Percentiles rank a stretch among this genome's conserved stretches.
Evolutionary conservation across 345 rosid genomes (phyloP).

Genomic region (Arabidopsis thaliana): DNA sequence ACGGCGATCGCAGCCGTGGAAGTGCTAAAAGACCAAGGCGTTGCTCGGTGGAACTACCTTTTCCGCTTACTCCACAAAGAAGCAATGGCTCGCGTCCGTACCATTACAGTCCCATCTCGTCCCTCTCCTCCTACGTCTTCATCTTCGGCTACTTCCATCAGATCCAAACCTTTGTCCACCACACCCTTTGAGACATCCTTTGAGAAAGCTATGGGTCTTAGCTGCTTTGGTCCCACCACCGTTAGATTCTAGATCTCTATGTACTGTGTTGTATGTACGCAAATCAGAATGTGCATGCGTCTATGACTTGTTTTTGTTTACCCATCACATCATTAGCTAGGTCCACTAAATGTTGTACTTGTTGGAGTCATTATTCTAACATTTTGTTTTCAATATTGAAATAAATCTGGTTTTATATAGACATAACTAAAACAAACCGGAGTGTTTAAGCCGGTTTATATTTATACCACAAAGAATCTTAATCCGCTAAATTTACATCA

Average conservation of each 20-base stretch:
- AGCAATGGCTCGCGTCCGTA: slow-evolving; percentile 48
- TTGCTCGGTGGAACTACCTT: slow-evolving; percentile 69
- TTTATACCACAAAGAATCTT: background rate
- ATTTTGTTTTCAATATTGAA: background rate
- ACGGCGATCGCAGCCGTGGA: slow-evolving; percentile 68
- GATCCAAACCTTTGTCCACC: slow-evolving; percentile 34
- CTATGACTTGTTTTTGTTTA: background rate
- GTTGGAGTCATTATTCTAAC: slow-evolving; percentile 16
- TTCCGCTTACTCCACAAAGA: slow-evolving; percentile 54
- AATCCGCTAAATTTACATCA: background rate
- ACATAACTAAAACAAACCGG: background rate
- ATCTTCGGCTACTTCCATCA: slow-evolving; percentile 29
- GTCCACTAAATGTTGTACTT: background rate
- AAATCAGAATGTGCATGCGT: slow-evolving; percentile 5
- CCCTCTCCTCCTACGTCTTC: slow-evolving; percentile 35
- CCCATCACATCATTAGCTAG: background rate
- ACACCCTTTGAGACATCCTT: slow-evolving; percentile 46
- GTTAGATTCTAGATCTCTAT: slow-evolving; percentile 42
- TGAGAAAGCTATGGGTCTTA: slow-evolving; percentile 50
- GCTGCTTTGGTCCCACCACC: slow-evolving; percentile 58
- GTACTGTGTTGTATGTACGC: background rate
- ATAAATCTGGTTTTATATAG: background rate
- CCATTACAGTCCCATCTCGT: slow-evolving; percentile 34
- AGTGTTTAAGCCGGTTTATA: background rate
- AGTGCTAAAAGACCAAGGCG: slow-evolving; percentile 75